These are phyloP conservation scores for Pseudisothecium myosuroides DNA, from an alignment of 225 moss, liverwort and hornwort species.

Conservation along the genomic window DNA sequence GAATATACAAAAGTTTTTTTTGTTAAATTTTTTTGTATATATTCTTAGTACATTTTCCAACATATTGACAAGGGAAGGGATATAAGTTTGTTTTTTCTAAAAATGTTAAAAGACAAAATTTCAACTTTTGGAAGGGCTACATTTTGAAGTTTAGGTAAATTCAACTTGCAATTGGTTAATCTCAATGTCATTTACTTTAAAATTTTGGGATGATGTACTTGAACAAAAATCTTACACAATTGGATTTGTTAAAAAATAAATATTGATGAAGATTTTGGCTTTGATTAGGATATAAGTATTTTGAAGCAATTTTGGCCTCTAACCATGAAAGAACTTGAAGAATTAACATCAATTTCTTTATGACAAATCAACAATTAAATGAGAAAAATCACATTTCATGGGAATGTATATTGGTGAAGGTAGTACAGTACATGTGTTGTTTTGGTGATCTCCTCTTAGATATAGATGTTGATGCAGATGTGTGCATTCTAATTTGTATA, in stretches of 20 bases:
- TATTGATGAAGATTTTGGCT: neutral
- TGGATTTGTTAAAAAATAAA: neutral
- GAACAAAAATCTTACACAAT: rapidly evolving
- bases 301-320: too few species aligned
- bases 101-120: neutral
- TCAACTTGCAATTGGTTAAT: neutral
- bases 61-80: too few species aligned
- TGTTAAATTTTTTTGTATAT: neutral
- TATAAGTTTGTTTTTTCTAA: neutral
- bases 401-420: neutral
- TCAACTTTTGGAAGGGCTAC: neutral
- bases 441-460: too few species aligned
- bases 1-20: neutral
- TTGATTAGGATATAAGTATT: too few species aligned
- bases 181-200: neutral
- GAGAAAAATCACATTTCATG: neutral
- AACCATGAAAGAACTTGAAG: too few species aligned
- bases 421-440: too few species aligned
- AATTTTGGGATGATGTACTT: rapidly evolving
- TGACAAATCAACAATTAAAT: neutral
- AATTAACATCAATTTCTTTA: too few species aligned
- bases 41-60: neutral
- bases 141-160: neutral
- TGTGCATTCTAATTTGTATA: neutral
- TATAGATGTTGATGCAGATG: too few species aligned